Conservation (phyloP, 257 asterid genomes). For the Solanum piurae region DNA sequence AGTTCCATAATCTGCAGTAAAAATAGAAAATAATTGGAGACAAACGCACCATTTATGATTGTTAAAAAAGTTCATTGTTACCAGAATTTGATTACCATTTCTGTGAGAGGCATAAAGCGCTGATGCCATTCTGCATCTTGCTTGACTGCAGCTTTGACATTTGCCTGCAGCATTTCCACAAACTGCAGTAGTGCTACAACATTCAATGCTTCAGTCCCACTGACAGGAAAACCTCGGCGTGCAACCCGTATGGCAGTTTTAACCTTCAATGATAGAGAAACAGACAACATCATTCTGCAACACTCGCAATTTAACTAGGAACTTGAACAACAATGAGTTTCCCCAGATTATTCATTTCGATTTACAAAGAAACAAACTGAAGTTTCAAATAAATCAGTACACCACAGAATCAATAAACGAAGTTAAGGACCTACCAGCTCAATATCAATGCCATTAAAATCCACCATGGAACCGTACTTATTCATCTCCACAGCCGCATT, state of each 20-base stretch:
- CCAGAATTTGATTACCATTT: constrained; percentile 36
- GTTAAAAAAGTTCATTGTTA: background rate
- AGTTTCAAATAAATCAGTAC: background rate
- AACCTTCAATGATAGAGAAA: constrained; percentile 47
- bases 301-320: background rate
- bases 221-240: constrained; percentile 50
- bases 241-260: constrained; percentile 52
- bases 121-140: constrained; percentile 63
- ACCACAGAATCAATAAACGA: background rate
- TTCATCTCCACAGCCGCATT: constrained; percentile 90
- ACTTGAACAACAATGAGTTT: background rate
- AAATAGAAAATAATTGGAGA: constrained; percentile 6
- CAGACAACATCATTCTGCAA: background rate
- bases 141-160: constrained; percentile 74
- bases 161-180: constrained; percentile 56
- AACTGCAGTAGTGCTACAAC: constrained; percentile 45
- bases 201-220: constrained; percentile 71
- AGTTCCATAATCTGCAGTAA: constrained; percentile 67
- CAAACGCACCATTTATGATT: background rate
- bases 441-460: constrained; percentile 58
- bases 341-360: background rate
- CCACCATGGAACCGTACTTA: constrained; percentile 76
- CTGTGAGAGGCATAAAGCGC: constrained; percentile 80
- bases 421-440: constrained; percentile 31
- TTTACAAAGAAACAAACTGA: background rate